Base-by-base conservation (phyloP, 768 basidiomycete genomes). In the Cantharellus anzutake region DNA sequence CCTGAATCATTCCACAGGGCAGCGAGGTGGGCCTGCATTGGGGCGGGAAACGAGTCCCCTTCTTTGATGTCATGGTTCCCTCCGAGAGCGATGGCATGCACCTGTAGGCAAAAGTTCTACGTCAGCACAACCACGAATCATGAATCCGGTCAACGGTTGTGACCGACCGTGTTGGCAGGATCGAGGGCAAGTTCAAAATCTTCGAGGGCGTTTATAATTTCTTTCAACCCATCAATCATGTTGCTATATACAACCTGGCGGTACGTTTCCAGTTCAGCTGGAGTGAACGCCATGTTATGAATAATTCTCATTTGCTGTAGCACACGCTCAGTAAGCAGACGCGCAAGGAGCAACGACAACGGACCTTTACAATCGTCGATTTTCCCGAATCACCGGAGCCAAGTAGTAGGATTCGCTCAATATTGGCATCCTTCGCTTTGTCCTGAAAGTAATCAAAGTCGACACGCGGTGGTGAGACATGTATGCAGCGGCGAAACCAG, bases 341-440 rank as follows among this genome's bases (percentile, higher is more conserved):
- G 29, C 16, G 16, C 34, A 16, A n/a, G 38, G 29, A 50, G 2
- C 5, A 20, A n/a, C 34, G 20, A 38, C 61, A 56, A 41, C 68
- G 51, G 62, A 84, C 84, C 76, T 91, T 92, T 69, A 92, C 77
- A 66, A 96, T 78, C 4, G 92, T 96, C 3, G 86, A 88, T 71
- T 96, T 97, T 34, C 92, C 92, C 40, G 84, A 87, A 68, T 94
- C 92, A 38, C 92, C 92, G 50, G 92, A 92, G 50, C 92, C 92
- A 42, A 97, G 76, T 35, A 97, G 76, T 56, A 97, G 75, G 14
- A 96, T 83, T 84, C 92, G 58, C 2, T 52, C 61, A 44, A 41
- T 57, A 5, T 57, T 57, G 5, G 39, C 40, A 14, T 57, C 52
- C 35, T 55, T 55, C 35, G 14, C 11, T 7, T 37, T 11, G 11